phyloP scores from a whole-genome alignment of 306 rosid genomes.

The Vachellia collinsii region DNA sequence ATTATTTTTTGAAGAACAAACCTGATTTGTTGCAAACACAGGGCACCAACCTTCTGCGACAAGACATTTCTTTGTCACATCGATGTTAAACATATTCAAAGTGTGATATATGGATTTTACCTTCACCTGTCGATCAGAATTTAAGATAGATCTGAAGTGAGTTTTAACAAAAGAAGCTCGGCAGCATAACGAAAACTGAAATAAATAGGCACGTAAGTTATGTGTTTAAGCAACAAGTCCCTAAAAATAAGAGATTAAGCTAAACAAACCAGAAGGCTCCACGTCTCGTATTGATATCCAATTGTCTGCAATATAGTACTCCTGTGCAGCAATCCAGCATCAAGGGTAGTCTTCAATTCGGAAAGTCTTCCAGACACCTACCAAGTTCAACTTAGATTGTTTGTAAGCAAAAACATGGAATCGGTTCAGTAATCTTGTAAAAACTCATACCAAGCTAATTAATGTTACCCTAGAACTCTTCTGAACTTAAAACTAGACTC shows the following conservation, averaged over 20 bases:
- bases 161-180: slow-evolving; percentile 36
- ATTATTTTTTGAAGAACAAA: slow-evolving; percentile 39
- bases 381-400: slow-evolving; percentile 25
- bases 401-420: slow-evolving; percentile 12
- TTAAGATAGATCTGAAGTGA: slow-evolving; percentile 23
- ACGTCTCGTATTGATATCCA: slow-evolving; percentile 70
- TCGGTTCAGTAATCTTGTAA: slow-evolving; percentile 9
- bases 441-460: background rate
- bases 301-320: slow-evolving; percentile 65
- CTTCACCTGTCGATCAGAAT: slow-evolving; percentile 59
- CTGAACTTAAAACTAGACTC: background rate
- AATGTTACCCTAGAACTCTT: background rate
- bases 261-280: slow-evolving; percentile 77
- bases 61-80: slow-evolving; percentile 86
- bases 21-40: slow-evolving; percentile 78
- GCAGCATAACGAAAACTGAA: slow-evolving; percentile 26
- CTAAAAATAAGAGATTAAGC: slow-evolving; percentile 25
- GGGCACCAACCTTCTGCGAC: slow-evolving; percentile 97
- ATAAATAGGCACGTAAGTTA: background rate
- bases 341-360: slow-evolving; percentile 79
- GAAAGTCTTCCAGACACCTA: slow-evolving; percentile 78
- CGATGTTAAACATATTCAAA: slow-evolving; percentile 85
- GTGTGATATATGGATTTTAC: slow-evolving; percentile 75
- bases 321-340: slow-evolving; percentile 67
- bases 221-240: slow-evolving; percentile 25